phyloP scores from a whole-genome alignment of 495 filamentous ascomycete species.

The Lasiosphaeria miniovina region DNA sequence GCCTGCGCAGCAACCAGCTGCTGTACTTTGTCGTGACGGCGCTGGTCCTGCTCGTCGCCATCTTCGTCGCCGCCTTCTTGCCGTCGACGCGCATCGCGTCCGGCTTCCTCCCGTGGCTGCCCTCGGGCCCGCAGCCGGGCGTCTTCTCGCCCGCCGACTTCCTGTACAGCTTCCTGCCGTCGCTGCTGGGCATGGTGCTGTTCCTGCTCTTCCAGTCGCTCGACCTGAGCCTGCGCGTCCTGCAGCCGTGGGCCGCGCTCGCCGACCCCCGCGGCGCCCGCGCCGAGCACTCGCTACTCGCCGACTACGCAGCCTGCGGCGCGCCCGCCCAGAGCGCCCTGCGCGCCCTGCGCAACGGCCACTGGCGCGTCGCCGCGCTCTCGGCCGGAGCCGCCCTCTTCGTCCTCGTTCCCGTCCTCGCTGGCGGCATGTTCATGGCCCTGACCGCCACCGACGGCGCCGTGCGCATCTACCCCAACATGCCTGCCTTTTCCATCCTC shows the following conservation, averaged over 20 bases:
- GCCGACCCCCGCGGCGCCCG: slow-evolving; percentile 53
- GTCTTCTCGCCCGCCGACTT: slow-evolving; percentile 87
- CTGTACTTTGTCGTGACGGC: slow-evolving; percentile 60
- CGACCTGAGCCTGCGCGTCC: slow-evolving; percentile 68
- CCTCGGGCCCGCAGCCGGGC: slow-evolving; percentile 53
- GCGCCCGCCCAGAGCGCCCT: slow-evolving; percentile 62
- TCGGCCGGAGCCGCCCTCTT: slow-evolving; percentile 64
- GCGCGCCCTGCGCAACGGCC: slow-evolving; percentile 59
- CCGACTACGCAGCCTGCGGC: slow-evolving; percentile 62
- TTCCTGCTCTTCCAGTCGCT: slow-evolving; percentile 77
- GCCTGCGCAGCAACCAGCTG: slow-evolving; percentile 61
- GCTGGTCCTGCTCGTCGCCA: slow-evolving; percentile 64
- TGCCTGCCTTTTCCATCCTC: slow-evolving; percentile 67
- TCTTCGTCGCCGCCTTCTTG: slow-evolving; percentile 76
- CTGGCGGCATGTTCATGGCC: slow-evolving; percentile 78
- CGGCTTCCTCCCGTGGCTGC: slow-evolving; percentile 69
- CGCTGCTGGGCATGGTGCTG: slow-evolving; percentile 67
- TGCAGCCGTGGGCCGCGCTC: slow-evolving; percentile 72
- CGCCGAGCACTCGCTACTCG: slow-evolving; percentile 66
- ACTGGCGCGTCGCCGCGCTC: slow-evolving; percentile 69
- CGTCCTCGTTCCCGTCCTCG: slow-evolving; percentile 67
- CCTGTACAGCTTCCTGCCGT: slow-evolving; percentile 80
- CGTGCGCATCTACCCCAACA: slow-evolving; percentile 65
- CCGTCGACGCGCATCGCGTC: slow-evolving; percentile 55
- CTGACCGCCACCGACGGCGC: slow-evolving; percentile 56